These are phyloP conservation scores for Clavulina sp. DNA, from an alignment of 768 basidiomycete genomes.

Conservation along the genomic window DNA sequence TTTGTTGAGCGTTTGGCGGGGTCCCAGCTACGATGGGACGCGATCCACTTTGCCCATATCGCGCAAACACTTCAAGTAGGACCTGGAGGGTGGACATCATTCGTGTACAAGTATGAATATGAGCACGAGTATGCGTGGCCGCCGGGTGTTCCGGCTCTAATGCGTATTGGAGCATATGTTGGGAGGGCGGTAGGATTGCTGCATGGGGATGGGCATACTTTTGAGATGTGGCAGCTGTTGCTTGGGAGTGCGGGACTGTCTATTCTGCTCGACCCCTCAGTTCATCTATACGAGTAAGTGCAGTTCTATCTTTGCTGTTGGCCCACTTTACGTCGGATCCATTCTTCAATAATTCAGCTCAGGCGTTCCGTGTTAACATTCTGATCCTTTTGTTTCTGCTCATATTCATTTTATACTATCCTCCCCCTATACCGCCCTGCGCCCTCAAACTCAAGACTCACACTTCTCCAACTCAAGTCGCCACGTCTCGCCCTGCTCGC, in stretches of 20 bases:
- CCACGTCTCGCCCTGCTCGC: conserved; percentile 43
- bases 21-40: conserved; percentile 67
- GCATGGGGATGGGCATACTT: conserved; percentile 10
- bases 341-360: no score
- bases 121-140: conserved; percentile 87
- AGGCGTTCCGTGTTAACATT: no score
- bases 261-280: conserved; percentile 6
- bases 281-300: conserved; percentile 10
- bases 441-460: conserved; percentile 21
- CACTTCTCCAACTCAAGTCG: conserved; percentile 36
- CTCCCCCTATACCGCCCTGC: background rate
- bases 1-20: background rate
- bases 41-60: conserved; percentile 59
- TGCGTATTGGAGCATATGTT: conserved; percentile 22
- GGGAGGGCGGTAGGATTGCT: background rate
- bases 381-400: no score
- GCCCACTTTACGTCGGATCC: no score
- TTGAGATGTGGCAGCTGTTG: conserved; percentile 14
- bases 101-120: conserved; percentile 33
- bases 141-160: conserved; percentile 43
- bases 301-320: background rate
- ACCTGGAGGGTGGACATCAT: no score
- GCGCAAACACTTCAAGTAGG: no score
- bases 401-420: no score
- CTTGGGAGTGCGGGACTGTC: conserved; percentile 5